These are phyloP conservation scores for Suillus clintonianus DNA, from an alignment of 768 basidiomycete genomes.

Conservation along the genomic window DNA sequence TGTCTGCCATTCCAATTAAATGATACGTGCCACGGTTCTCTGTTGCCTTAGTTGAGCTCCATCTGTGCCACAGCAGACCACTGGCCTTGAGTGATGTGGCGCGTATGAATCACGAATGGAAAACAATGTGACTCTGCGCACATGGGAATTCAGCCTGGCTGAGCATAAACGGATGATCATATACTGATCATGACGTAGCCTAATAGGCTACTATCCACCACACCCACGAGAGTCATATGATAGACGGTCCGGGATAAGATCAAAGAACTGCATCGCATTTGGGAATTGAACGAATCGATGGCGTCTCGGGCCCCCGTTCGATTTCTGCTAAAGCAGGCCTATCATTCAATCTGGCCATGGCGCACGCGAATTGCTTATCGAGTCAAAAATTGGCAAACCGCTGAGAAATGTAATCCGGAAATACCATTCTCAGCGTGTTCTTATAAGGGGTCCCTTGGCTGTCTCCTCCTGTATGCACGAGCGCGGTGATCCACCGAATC, in stretches of 20 bases:
- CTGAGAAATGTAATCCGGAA: neutral
- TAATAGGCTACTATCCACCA: neutral
- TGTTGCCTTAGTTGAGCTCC: neutral
- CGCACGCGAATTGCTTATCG: conserved; percentile 1
- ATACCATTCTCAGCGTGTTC: neutral
- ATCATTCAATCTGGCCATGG: neutral
- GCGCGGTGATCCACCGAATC: neutral
- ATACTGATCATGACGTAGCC: neutral
- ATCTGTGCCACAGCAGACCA: neutral
- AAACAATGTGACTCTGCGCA: neutral
- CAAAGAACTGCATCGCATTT: neutral
- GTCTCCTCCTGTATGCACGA: neutral
- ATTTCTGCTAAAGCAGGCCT: neutral
- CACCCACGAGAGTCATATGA: neutral
- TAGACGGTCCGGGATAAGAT: neutral
- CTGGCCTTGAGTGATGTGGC: neutral
- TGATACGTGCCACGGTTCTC: neutral
- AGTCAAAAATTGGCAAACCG: neutral
- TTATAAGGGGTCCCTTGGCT: neutral
- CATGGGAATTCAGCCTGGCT: neutral
- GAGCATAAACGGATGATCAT: neutral
- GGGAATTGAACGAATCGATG: conserved; percentile 1
- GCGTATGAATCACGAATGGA: neutral
- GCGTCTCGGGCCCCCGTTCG: neutral
- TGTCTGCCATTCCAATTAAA: neutral